These are phyloP conservation scores for Aspergillus hortae DNA, from an alignment of 2,329 filamentous ascomycete species.

Conservation along the genomic window DNA sequence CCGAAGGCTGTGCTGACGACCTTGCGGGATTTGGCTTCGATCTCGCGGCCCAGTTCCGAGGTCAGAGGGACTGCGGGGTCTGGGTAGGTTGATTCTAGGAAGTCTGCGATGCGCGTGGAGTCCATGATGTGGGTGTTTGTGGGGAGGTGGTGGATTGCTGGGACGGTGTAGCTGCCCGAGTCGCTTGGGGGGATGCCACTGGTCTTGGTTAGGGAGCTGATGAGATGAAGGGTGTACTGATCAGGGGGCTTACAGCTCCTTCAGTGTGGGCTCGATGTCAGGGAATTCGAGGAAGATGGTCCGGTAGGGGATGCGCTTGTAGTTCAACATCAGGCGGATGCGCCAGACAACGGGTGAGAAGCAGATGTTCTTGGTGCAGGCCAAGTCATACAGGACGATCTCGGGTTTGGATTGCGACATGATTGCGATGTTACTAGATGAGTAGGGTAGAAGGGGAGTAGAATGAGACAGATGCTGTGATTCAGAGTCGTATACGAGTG, in stretches of 20 bases:
- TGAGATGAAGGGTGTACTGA: no score
- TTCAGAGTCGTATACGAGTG: no score
- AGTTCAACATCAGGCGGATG: constrained; percentile 45
- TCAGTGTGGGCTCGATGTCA: constrained; percentile 43
- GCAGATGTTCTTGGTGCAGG: constrained; percentile 38
- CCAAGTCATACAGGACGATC: constrained; percentile 42
- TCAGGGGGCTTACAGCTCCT: constrained; percentile 29
- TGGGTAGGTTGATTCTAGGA: constrained; percentile 42
- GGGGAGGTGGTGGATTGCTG: constrained; percentile 40
- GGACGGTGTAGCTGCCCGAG: constrained; percentile 36
- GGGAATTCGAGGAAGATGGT: constrained; percentile 44
- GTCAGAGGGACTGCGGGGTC: constrained; percentile 30
- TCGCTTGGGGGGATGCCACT: constrained; percentile 3
- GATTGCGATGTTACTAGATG: no score
- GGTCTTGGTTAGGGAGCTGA: not conserved
- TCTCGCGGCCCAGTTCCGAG: constrained; percentile 33
- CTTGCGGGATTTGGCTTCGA: constrained; percentile 30
- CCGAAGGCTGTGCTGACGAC: constrained; percentile 26
- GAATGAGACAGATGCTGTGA: no score
- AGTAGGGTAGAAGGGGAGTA: no score
- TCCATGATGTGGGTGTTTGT: constrained; percentile 41
- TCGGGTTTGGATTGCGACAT: constrained; percentile 21
- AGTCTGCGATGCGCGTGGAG: constrained; percentile 37
- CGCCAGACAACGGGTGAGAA: constrained; percentile 44
- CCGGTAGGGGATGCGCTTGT: constrained; percentile 40